Evolutionary conservation across 805 yeast species (phyloP).

Genomic region (Yueomyces sinensis): DNA sequence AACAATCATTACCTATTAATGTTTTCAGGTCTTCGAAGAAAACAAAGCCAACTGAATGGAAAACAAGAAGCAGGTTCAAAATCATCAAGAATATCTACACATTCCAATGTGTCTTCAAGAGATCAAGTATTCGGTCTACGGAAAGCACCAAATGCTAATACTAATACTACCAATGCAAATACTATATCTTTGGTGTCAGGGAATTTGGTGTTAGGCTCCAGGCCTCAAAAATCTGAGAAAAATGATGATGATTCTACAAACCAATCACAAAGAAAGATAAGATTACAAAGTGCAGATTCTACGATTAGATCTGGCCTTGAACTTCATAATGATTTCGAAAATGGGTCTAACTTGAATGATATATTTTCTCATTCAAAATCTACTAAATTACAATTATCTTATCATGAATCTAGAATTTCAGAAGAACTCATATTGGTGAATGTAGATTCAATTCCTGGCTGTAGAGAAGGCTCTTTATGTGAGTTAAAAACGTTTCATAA

Average conservation of each 20-base stretch:
- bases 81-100: no score
- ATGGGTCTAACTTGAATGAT: neutral
- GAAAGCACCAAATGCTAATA: neutral
- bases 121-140: neutral
- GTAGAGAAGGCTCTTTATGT: conserved; percentile 63
- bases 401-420: conserved; percentile 57
- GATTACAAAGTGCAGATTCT: neutral
- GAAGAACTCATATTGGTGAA: conserved; percentile 52
- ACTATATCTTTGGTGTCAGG: conserved; percentile 16
- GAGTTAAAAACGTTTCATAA: conserved; percentile 42
- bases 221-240: neutral
- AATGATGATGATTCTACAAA: neutral
- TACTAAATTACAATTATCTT: conserved; percentile 15
- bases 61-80: neutral
- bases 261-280: no score
- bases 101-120: neutral
- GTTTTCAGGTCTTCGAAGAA: conserved; percentile 11
- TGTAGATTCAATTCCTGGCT: conserved; percentile 42
- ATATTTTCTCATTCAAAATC: conserved; percentile 2
- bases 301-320: no score
- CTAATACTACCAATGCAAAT: conserved; percentile 14
- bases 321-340: neutral
- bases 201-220: conserved; percentile 15
- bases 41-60: conserved; percentile 3
- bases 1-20: no score